phyloP scores from a whole-genome alignment of 2,329 filamentous ascomycete genomes.

The Podosphaera xanthii region DNA sequence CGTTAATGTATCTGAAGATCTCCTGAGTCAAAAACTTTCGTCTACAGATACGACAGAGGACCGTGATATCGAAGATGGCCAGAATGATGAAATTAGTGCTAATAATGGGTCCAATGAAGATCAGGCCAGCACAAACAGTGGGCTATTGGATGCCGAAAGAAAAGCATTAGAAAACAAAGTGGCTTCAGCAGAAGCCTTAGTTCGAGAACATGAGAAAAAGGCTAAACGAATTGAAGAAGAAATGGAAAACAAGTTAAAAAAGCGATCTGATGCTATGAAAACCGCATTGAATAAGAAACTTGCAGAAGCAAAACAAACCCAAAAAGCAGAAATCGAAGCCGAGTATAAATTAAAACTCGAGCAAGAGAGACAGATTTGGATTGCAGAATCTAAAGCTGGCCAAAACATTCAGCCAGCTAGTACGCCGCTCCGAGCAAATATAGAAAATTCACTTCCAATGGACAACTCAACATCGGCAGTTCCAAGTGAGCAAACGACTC shows the following conservation, averaged over 20 bases:
- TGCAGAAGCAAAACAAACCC: slow-evolving; percentile 25
- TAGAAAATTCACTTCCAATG: slow-evolving; percentile 21
- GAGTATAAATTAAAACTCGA: slow-evolving; percentile 28
- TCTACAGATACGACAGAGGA: slow-evolving; percentile 14
- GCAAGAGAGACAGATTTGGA: slow-evolving; percentile 39
- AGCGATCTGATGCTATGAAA: slow-evolving; percentile 47
- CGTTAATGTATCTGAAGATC: slow-evolving; percentile 21
- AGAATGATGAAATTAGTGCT: slow-evolving; percentile 23
- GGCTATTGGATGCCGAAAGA: slow-evolving; percentile 25
- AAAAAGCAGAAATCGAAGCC: slow-evolving; percentile 28
- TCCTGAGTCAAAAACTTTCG: slow-evolving; percentile 19
- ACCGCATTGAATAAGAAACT: slow-evolving; percentile 45
- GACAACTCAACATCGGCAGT: slow-evolving; percentile 2
- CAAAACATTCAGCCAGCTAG: slow-evolving; percentile 5
- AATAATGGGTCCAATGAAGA: slow-evolving; percentile 3
- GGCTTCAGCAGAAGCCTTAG: slow-evolving; percentile 26
- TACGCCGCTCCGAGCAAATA: neutral
- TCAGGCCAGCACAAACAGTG: slow-evolving; percentile 1
- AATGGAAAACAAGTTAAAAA: slow-evolving; percentile 36
- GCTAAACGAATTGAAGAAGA: slow-evolving; percentile 33
- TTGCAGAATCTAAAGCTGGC: slow-evolving; percentile 25
- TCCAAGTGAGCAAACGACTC: slow-evolving; percentile 9
- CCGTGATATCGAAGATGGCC: slow-evolving; percentile 32
- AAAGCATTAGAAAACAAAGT: neutral
- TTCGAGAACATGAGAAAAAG: slow-evolving; percentile 40